Evolutionary conservation across 306 rosid species (phyloP).

Genomic region (Lathyrus tuberosus): DNA sequence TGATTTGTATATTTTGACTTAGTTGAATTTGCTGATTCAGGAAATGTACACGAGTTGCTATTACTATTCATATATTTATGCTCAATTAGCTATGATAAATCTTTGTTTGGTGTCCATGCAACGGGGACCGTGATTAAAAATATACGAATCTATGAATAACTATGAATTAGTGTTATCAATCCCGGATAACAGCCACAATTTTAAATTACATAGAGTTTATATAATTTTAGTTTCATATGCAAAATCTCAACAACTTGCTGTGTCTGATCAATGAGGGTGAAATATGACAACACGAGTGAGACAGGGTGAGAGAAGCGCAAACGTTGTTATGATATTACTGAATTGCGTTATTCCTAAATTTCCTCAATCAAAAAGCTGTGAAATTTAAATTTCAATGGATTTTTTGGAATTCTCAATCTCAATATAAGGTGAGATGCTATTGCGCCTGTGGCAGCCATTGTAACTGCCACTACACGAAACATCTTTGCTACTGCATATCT

Average conservation of each 20-base stretch:
- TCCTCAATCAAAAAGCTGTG: background rate
- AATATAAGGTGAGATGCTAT: background rate
- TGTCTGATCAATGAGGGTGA: background rate
- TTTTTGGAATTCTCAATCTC: background rate
- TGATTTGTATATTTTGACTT: conserved; percentile 38
- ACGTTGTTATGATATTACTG: background rate
- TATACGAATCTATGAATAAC: too few relatives aligned
- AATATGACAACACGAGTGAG: background rate
- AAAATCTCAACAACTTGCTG: background rate
- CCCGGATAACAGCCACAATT: background rate
- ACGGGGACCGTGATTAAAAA: too few relatives aligned
- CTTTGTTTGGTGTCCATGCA: background rate
- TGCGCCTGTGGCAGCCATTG: background rate
- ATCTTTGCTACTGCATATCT: background rate
- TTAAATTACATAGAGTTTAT: background rate
- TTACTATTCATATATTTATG: conserved; percentile 10
- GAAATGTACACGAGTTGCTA: conserved; percentile 30
- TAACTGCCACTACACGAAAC: background rate
- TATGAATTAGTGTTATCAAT: background rate
- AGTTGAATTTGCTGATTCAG: conserved; percentile 25
- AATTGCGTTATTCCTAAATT: background rate
- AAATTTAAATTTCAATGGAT: background rate
- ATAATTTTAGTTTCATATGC: background rate
- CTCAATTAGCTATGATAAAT: background rate
- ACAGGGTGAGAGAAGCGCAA: background rate